phyloP scores from a whole-genome alignment of 768 basidiomycete genomes.

The Boletellus ananas region DNA sequence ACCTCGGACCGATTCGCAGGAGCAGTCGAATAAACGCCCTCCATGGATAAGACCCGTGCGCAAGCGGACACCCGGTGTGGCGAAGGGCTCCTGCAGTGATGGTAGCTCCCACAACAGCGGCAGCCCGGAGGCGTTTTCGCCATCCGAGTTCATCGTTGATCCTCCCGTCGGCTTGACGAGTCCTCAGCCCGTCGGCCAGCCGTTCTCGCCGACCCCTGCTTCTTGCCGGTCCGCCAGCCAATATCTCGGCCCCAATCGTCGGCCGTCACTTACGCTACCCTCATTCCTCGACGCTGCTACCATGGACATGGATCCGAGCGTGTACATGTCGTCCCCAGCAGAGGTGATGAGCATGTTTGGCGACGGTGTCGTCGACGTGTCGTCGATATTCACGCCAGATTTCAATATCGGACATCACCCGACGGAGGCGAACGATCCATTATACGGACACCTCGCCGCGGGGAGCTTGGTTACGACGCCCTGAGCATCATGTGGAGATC shows the following conservation, averaged over 20 bases:
- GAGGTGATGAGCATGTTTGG: slow-evolving; percentile 64
- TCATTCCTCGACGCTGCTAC: slow-evolving; percentile 29
- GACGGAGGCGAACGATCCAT: slow-evolving; percentile 23
- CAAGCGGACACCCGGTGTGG: slow-evolving; percentile 58
- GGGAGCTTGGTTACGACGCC: slow-evolving; percentile 26
- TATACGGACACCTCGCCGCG: slow-evolving; percentile 27
- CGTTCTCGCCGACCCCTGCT: slow-evolving; percentile 22
- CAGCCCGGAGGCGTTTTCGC: slow-evolving; percentile 65
- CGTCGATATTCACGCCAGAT: slow-evolving; percentile 31
- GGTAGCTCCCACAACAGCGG: slow-evolving; percentile 39
- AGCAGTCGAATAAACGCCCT: slow-evolving; percentile 51
- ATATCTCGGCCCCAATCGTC: slow-evolving; percentile 24
- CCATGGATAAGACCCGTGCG: slow-evolving; percentile 90
- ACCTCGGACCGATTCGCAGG: slow-evolving; percentile 47
- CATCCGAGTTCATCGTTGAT: slow-evolving; percentile 62
- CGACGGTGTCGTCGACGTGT: slow-evolving; percentile 37
- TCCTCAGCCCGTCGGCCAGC: slow-evolving; percentile 20
- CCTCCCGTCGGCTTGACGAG: slow-evolving; percentile 25
- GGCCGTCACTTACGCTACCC: slow-evolving; percentile 21
- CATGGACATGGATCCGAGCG: slow-evolving; percentile 47
- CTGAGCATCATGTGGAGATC: slow-evolving; percentile 7
- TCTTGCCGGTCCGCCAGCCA: slow-evolving; percentile 13
- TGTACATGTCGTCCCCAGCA: slow-evolving; percentile 52
- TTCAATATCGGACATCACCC: slow-evolving; percentile 27
- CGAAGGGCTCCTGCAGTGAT: slow-evolving; percentile 44